Conservation (phyloP, 1,284 basidiomycete species). For the Tilletia indica region DNA sequence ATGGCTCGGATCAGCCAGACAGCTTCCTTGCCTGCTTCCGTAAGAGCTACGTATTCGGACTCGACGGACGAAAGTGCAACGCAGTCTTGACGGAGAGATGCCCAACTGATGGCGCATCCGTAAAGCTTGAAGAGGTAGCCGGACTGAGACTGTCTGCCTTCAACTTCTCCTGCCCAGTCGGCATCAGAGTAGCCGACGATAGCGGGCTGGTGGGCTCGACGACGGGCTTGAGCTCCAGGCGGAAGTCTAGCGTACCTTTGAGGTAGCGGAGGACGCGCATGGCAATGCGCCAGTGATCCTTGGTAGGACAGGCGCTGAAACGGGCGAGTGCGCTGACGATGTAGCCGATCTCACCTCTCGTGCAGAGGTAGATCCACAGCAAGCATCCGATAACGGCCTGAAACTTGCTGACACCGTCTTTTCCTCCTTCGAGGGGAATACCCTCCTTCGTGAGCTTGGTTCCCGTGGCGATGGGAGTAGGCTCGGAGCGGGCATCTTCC, state of each 20-base stretch:
- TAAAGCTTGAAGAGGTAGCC: conserved; percentile 9
- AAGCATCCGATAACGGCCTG: background rate
- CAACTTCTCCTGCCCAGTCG: conserved; percentile 2
- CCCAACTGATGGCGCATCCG: background rate
- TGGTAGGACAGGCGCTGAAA: background rate
- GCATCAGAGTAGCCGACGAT: background rate
- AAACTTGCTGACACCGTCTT: conserved; percentile 1
- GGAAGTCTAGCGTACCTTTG: background rate
- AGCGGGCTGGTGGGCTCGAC: background rate
- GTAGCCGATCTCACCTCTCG: background rate
- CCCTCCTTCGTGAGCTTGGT: conserved; percentile 1
- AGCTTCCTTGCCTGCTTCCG: conserved; percentile 11
- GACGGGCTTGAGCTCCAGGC: background rate
- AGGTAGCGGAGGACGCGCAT: background rate
- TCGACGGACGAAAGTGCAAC: background rate
- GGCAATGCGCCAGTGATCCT: background rate
- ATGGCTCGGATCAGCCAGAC: background rate
- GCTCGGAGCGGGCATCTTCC: background rate
- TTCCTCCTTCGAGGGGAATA: background rate
- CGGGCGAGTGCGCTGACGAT: background rate
- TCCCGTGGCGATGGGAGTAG: background rate
- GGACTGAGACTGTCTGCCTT: conserved; percentile 2
- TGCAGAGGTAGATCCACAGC: background rate
- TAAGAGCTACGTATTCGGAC: conserved; percentile 14
- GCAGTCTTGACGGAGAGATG: background rate